Evolutionary conservation across 2,329 filamentous ascomycete genomes (phyloP).

Genomic region (Malbranchea zuffiana): DNA sequence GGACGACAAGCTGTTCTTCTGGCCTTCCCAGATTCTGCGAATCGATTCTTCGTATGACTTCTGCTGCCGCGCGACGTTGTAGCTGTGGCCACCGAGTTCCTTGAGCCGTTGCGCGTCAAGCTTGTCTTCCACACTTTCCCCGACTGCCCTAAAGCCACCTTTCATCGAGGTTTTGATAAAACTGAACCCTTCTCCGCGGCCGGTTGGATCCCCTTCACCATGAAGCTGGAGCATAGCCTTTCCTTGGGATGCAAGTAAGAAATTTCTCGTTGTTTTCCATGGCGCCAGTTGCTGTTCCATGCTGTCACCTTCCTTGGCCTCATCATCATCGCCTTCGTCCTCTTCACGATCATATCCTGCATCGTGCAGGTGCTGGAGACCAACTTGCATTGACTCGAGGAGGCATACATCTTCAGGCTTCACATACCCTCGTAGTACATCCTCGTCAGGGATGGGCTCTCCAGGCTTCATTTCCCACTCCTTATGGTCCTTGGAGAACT

Average conservation of each 20-base stretch:
- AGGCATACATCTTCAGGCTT: conserved; percentile 92
- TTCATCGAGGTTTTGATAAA: conserved; percentile 99
- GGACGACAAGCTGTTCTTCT: conserved; percentile 67
- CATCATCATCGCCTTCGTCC: conserved; percentile 55
- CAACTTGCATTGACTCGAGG: conserved; percentile 93
- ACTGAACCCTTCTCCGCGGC: conserved; percentile 85
- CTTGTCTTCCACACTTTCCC: conserved; percentile 78
- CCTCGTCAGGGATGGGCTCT: conserved; percentile 68
- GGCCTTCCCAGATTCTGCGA: conserved; percentile 80
- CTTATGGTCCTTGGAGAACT: conserved; percentile 77
- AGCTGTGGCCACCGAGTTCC: conserved; percentile 75
- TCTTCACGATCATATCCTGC: conserved; percentile 66
- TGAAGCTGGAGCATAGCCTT: conserved; percentile 96
- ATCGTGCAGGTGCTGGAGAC: conserved; percentile 79
- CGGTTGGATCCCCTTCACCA: conserved; percentile 88
- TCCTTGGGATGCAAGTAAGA: conserved; percentile 81
- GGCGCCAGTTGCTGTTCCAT: conserved; percentile 83
- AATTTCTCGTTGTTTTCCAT: conserved; percentile 95
- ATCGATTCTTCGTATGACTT: conserved; percentile 86
- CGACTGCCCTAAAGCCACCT: conserved; percentile 83
- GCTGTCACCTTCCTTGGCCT: conserved; percentile 59
- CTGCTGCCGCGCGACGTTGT: conserved; percentile 93
- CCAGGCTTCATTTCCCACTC: conserved; percentile 70
- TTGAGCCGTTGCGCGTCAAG: conserved; percentile 64
- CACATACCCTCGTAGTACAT: conserved; percentile 73